These are phyloP conservation scores for Phylloporus sp. DNA, from an alignment of 768 basidiomycete species.

Conservation along the genomic window DNA sequence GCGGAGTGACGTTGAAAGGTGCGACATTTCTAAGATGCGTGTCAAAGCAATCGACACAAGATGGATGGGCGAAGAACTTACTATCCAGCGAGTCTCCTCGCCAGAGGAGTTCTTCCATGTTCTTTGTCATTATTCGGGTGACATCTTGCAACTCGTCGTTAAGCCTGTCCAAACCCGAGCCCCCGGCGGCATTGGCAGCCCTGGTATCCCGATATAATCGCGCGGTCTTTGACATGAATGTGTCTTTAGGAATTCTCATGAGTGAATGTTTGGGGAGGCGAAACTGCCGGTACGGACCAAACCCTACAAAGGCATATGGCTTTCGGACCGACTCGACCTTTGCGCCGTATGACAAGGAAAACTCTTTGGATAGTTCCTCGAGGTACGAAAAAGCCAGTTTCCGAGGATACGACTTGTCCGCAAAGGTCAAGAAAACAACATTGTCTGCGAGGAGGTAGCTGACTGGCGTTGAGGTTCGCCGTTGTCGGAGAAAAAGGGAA, in stretches of 20 bases:
- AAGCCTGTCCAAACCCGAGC: slow-evolving; percentile 73
- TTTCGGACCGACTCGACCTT: slow-evolving; percentile 90
- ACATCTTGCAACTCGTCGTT: slow-evolving; percentile 98
- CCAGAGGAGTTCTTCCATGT: slow-evolving; percentile 99
- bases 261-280: background rate
- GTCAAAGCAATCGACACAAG: background rate
- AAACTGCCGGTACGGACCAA: slow-evolving; percentile 57
- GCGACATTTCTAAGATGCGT: slow-evolving; percentile 77
- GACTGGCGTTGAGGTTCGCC: slow-evolving; percentile 7
- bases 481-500: slow-evolving; percentile 16
- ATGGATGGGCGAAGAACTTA: slow-evolving; percentile 37
- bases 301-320: slow-evolving; percentile 99
- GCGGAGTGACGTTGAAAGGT: slow-evolving; percentile 87
- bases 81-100: slow-evolving; percentile 95
- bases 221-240: slow-evolving; percentile 98
- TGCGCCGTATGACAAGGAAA: slow-evolving; percentile 84
- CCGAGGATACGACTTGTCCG: slow-evolving; percentile 94
- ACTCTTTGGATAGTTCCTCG: slow-evolving; percentile 96
- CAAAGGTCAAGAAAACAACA: slow-evolving; percentile 92
- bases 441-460: slow-evolving; percentile 95
- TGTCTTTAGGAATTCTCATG: slow-evolving; percentile 52
- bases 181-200: slow-evolving; percentile 63
- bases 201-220: slow-evolving; percentile 92
- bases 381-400: slow-evolving; percentile 97
- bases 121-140: slow-evolving; percentile 99